These are phyloP conservation scores for Balansia obtecta DNA, from an alignment of 2,329 filamentous ascomycete genomes.

Conservation along the genomic window DNA sequence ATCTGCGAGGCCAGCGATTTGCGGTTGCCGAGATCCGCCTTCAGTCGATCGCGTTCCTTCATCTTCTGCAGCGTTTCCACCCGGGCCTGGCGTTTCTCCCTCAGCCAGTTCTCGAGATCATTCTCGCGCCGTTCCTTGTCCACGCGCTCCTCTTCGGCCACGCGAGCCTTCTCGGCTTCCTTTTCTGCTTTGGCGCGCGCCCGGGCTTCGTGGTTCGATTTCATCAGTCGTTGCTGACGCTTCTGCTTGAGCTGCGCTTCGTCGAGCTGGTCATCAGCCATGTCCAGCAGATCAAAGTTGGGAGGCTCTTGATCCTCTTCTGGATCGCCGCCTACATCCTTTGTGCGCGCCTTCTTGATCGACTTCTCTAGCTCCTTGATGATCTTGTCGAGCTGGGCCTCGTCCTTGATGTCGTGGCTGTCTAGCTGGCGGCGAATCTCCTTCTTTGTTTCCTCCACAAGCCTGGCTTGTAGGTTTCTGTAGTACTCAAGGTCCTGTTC, in stretches of 20 bases:
- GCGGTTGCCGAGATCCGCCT: conserved; percentile 88
- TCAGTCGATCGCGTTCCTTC: conserved; percentile 85
- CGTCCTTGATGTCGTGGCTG: conserved; percentile 84
- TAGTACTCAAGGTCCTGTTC: conserved; percentile 94
- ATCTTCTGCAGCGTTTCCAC: conserved; percentile 63
- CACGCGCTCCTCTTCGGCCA: conserved; percentile 69
- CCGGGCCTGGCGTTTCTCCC: conserved; percentile 67
- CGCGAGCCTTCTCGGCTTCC: conserved; percentile 75
- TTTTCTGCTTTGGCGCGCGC: conserved; percentile 94
- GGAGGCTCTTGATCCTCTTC: conserved; percentile 73
- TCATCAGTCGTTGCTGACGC: conserved; percentile 81
- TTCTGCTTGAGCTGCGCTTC: conserved; percentile 88
- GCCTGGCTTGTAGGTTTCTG: conserved; percentile 62
- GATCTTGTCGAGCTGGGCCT: conserved; percentile 69
- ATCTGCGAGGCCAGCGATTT: conserved; percentile 94
- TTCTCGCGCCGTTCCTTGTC: conserved; percentile 77
- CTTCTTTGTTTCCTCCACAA: conserved; percentile 76
- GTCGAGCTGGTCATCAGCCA: conserved; percentile 85
- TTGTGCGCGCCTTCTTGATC: conserved; percentile 81
- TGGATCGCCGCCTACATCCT: conserved; percentile 74
- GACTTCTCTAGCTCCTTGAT: conserved; percentile 85
- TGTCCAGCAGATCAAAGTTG: conserved; percentile 76
- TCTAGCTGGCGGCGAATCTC: conserved; percentile 79
- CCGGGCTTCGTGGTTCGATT: conserved; percentile 87
- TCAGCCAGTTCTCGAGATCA: conserved; percentile 76